Evolutionary conservation across 1,284 basidiomycete genomes (phyloP).

Genomic region (Cryptococcus depauperatus): DNA sequence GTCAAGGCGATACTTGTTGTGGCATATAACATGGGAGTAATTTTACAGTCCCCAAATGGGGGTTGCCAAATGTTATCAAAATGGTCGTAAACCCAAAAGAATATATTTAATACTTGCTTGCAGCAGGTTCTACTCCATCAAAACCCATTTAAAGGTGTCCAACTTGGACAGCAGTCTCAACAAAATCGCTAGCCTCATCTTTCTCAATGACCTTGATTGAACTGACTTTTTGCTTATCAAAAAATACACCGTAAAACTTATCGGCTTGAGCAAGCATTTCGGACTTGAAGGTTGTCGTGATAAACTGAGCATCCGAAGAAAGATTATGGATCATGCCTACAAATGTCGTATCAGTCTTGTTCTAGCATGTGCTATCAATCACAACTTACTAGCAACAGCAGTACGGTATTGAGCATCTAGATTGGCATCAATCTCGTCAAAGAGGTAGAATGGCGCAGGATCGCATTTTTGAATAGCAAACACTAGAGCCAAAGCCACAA

Average conservation of each 20-base stretch:
- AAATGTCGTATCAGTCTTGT: background rate
- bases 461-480: constrained; percentile 99
- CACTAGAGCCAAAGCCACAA: constrained; percentile 89
- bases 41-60: no score
- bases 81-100: no score
- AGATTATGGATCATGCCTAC: constrained; percentile 90
- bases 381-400: constrained; percentile 73
- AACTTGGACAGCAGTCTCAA: constrained; percentile 32
- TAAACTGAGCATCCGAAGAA: constrained; percentile 83
- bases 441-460: constrained; percentile 98
- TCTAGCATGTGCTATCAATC: background rate
- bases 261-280: constrained; percentile 94
- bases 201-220: constrained; percentile 40
- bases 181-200: constrained; percentile 41
- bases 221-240: constrained; percentile 89
- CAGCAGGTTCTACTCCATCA: no score
- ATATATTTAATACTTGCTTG: no score
- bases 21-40: no score
- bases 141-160: constrained; percentile 13
- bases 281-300: constrained; percentile 95
- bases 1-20: no score
- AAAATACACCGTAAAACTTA: constrained; percentile 98
- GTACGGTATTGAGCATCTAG: constrained; percentile 96
- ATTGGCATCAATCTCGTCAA: constrained; percentile 99
- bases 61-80: no score